Base-by-base conservation (phyloP, 2,329 filamentous ascomycete genomes). In the Claviceps sp. region DNA sequence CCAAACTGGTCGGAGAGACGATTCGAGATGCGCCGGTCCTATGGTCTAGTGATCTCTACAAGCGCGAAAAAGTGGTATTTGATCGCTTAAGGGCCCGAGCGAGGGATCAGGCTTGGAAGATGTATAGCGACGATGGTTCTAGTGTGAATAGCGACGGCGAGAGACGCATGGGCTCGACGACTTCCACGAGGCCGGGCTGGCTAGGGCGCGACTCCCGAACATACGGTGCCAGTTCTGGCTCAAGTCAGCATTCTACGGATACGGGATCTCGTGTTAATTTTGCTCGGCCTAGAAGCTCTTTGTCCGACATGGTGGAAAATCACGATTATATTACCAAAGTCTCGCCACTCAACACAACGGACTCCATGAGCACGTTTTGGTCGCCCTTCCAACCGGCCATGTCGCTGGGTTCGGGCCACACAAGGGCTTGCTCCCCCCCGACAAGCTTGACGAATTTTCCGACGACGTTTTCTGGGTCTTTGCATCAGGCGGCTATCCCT, bases 1-100 rank as follows among this genome's bases (percentile, higher is more conserved):
- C 82, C 58, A 89, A 89, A 63, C 74, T 97, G 7, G 84, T 95
- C 34, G 89, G 88, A 30, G 87, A 94, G 54, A 89, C 82, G 46
- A 82, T 95, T 56, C 75, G 86, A 55, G 87, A 95, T 40, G 87
- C 87, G 0, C 89, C 91, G 0, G 87, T 95, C 0, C 72, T 97
- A 2, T 96, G 89, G 89, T 89, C 89, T 0, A 96, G 89, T 62
- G 86, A 94, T 53, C 74, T 98, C 0, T 97, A 88, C 64, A 80
- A 84, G 54, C 79, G 86, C 22, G 90, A 96, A 60, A 84, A 85
- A 55, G 74, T 78, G 43, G 70, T 77, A 50, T 77, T 82, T 51
- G 80, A 81, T 49, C 68, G 70, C 2, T 64, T 66, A 48, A 64
- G 63, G 11, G 59, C 65, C 0, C 68, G 72, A 26, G 76, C 78